A percentile compares a stretch with the other conserved stretches of the same genome.
These are phyloP conservation scores for Phytophthora cactorum DNA, from an alignment of 352 stramenopile species.

Conservation along the genomic window DNA sequence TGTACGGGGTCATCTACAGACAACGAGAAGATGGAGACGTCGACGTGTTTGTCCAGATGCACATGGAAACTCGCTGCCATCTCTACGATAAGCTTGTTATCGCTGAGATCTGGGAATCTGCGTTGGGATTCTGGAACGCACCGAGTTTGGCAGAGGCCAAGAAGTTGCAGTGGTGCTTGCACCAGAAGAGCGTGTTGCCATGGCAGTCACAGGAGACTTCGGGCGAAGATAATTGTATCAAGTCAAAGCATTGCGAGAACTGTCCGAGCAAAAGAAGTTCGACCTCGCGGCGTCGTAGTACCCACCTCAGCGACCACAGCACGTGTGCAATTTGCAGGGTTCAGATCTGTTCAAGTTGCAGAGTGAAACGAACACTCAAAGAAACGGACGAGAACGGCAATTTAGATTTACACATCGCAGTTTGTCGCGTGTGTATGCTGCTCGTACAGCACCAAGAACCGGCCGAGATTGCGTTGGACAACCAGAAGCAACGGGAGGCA, in stretches of 20 bases:
- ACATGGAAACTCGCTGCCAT: conserved; percentile 4
- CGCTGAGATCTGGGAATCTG: conserved; percentile 10
- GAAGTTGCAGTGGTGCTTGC: background rate
- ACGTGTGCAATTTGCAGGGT: background rate
- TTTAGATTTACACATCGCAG: background rate
- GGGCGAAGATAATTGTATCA: background rate
- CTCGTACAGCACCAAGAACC: conserved; percentile 1
- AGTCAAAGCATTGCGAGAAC: background rate
- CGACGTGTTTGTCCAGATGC: conserved; percentile 17
- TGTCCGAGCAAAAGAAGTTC: conserved; percentile 1
- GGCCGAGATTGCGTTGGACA: background rate
- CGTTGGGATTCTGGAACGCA: conserved; percentile 13
- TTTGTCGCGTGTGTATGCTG: conserved; percentile 3
- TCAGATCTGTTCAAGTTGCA: conserved; percentile 1
- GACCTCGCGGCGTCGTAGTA: background rate
- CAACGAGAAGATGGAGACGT: conserved; percentile 10
- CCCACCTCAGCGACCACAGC: conserved; percentile 1
- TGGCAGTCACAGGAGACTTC: background rate
- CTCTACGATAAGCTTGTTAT: conserved; percentile 14
- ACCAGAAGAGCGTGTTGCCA: background rate
- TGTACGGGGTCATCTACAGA: conserved; percentile 7
- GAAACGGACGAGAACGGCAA: background rate
- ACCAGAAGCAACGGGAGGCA: conserved; percentile 1
- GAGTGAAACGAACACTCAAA: background rate
- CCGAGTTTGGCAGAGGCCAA: conserved; percentile 2